phyloP scores from a whole-genome alignment of 768 basidiomycete species.

The Mycena crocata region DNA sequence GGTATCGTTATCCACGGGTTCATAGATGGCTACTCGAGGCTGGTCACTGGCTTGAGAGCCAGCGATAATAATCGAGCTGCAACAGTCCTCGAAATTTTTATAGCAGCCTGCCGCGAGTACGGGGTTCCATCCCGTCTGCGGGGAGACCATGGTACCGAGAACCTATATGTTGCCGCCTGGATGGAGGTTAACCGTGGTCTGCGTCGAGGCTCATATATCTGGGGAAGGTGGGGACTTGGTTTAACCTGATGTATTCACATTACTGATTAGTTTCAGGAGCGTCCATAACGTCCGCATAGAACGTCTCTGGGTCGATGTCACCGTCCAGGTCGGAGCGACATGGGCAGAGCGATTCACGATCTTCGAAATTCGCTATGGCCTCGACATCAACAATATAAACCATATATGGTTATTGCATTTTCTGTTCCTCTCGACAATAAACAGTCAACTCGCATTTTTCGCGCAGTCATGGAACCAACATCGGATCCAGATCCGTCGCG shows the following conservation, averaged over 20 bases:
- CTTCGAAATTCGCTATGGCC: conserved; percentile 44
- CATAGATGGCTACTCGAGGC: conserved; percentile 15
- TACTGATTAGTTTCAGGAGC: conserved; percentile 38
- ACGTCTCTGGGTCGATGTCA: conserved; percentile 52
- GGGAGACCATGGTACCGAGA: conserved; percentile 8
- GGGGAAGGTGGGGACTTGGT: not conserved
- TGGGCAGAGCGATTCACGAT: conserved; percentile 52
- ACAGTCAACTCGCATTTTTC: conserved; percentile 46
- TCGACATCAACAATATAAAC: conserved; percentile 39
- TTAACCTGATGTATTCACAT: not conserved
- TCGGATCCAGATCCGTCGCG: conserved; percentile 33
- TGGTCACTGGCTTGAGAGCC: conserved; percentile 13
- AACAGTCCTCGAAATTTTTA: conserved; percentile 5
- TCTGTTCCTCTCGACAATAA: conserved; percentile 48
- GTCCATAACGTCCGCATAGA: conserved; percentile 56
- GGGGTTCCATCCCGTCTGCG: conserved; percentile 1
- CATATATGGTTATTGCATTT: conserved; percentile 56
- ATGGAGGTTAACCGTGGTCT: not conserved
- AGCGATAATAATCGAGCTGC: conserved; percentile 16
- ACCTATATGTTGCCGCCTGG: conserved; percentile 4
- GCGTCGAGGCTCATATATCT: conserved; percentile 1
- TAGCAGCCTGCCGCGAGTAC: not conserved
- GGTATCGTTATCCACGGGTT: conserved; percentile 20
- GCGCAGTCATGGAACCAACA: conserved; percentile 51
- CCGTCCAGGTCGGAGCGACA: conserved; percentile 43